These are phyloP conservation scores for Aspergillus costaricaensis DNA, from an alignment of 2,329 filamentous ascomycete genomes.

Conservation along the genomic window DNA sequence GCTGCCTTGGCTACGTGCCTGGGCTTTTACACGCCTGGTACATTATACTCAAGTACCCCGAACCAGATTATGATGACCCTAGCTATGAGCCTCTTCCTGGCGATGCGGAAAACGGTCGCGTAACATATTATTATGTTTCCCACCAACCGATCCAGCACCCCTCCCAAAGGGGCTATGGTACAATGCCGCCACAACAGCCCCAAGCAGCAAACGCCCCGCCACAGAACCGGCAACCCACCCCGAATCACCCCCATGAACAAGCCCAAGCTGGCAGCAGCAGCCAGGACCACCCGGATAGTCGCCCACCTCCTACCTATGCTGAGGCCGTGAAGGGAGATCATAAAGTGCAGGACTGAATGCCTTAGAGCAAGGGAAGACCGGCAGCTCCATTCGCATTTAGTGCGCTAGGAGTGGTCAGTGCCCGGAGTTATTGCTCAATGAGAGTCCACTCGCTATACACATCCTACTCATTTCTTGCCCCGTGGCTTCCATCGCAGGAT, in stretches of 20 bases:
- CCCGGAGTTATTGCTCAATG: background rate
- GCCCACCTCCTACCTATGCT: conserved; percentile 77
- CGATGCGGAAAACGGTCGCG: conserved; percentile 48
- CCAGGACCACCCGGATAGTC: conserved; percentile 39
- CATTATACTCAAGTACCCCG: conserved; percentile 89
- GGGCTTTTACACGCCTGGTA: conserved; percentile 97
- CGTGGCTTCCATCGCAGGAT: background rate
- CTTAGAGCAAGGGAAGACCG: background rate
- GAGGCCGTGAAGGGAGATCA: conserved; percentile 88
- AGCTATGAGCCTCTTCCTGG: conserved; percentile 65
- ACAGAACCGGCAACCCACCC: conserved; percentile 18
- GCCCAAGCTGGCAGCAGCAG: conserved; percentile 35
- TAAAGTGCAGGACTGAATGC: conserved; percentile 74
- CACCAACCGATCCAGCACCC: conserved; percentile 45
- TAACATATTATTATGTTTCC: conserved; percentile 78
- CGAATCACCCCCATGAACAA: conserved; percentile 27
- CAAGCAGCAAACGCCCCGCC: conserved; percentile 13
- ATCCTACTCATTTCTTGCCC: background rate
- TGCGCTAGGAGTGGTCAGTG: background rate
- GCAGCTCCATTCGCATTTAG: background rate
- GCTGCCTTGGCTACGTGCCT: conserved; percentile 74
- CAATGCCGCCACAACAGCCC: conserved; percentile 37
- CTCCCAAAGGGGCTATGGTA: conserved; percentile 41
- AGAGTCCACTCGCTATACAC: background rate
- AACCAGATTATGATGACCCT: conserved; percentile 61